A percentile compares a stretch with the other conserved stretches of the same genome.
Conservation (phyloP, 2,329 filamentous ascomycete genomes). For the Penicillium sp. region DNA sequence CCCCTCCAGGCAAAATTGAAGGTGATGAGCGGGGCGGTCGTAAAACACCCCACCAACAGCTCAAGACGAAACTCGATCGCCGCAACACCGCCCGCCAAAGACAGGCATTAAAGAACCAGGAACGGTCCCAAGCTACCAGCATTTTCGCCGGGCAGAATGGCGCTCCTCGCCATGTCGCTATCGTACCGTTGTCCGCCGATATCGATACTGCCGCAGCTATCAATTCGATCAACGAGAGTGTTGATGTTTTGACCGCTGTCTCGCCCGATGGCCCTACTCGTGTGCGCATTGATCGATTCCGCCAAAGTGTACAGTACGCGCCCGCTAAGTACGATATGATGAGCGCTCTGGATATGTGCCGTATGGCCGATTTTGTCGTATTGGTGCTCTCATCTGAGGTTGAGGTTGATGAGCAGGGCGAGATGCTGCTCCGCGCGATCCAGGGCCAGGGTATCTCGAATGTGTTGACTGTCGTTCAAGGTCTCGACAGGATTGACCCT, state of each 20-base stretch:
- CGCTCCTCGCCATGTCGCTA: slow-evolving; percentile 80
- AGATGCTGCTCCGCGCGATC: slow-evolving; percentile 78
- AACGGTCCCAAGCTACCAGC: slow-evolving; percentile 72
- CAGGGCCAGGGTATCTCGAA: slow-evolving; percentile 95
- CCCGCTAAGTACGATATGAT: slow-evolving; percentile 69
- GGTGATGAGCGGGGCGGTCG: slow-evolving; percentile 66
- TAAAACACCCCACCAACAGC: slow-evolving; percentile 89
- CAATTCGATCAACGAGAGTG: slow-evolving; percentile 66
- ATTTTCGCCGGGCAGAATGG: slow-evolving; percentile 84
- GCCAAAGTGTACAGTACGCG: slow-evolving; percentile 87
- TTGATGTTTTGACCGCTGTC: slow-evolving; percentile 70
- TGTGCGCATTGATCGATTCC: slow-evolving; percentile 81
- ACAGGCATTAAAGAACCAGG: slow-evolving; percentile 75
- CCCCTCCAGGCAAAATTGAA: slow-evolving; percentile 67
- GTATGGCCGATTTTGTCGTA: slow-evolving; percentile 85
- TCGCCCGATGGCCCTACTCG: slow-evolving; percentile 57
- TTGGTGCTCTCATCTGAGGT: slow-evolving; percentile 76
- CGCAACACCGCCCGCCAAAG: slow-evolving; percentile 92
- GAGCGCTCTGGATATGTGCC: slow-evolving; percentile 76
- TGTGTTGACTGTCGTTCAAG: slow-evolving; percentile 78
- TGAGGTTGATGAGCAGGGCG: slow-evolving; percentile 73
- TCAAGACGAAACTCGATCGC: slow-evolving; percentile 95
- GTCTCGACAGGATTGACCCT: slow-evolving; percentile 71
- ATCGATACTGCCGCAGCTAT: slow-evolving; percentile 66
- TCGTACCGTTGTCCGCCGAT: slow-evolving; percentile 77